Percentiles rank a stretch among this genome's conserved stretches.
Evolutionary conservation across 768 basidiomycete species (phyloP).

Genomic region (Plicaturopsis crispa): DNA sequence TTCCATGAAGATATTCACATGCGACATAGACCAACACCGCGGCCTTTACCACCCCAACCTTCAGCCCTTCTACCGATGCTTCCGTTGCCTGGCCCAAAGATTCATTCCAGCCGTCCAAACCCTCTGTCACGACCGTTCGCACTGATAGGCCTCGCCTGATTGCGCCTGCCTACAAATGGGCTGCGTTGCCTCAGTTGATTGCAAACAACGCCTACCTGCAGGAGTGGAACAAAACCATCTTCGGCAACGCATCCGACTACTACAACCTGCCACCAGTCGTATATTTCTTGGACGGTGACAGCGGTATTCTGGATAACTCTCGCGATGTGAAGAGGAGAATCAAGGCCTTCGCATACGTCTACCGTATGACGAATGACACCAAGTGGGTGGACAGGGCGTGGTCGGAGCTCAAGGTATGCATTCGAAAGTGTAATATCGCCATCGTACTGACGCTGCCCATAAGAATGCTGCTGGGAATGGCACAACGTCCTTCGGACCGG

Average conservation of each 20-base stretch:
- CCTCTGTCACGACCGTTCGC: constrained; percentile 53
- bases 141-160: constrained; percentile 84
- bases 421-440: constrained; percentile 2
- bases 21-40: constrained; percentile 61
- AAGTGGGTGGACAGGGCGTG: constrained; percentile 85
- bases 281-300: constrained; percentile 74
- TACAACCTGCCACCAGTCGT: constrained; percentile 50
- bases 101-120: constrained; percentile 59
- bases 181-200: constrained; percentile 71
- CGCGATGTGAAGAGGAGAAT: constrained; percentile 85
- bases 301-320: constrained; percentile 88
- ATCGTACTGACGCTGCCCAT: neutral
- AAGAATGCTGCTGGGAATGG: constrained; percentile 76
- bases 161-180: constrained; percentile 90
- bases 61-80: constrained; percentile 42
- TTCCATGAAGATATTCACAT: too few relatives aligned
- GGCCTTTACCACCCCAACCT: constrained; percentile 64
- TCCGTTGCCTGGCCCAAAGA: constrained; percentile 74
- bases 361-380: constrained; percentile 86
- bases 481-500: constrained; percentile 56
- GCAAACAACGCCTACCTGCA: constrained; percentile 77
- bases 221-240: constrained; percentile 87
- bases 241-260: constrained; percentile 80
- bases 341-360: constrained; percentile 90
- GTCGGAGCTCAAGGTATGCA: constrained; percentile 73